Percentiles rank a stretch among this genome's conserved stretches.
Evolutionary conservation across 805 yeast species (phyloP).

Genomic region (Pichia gijzeniarum): DNA sequence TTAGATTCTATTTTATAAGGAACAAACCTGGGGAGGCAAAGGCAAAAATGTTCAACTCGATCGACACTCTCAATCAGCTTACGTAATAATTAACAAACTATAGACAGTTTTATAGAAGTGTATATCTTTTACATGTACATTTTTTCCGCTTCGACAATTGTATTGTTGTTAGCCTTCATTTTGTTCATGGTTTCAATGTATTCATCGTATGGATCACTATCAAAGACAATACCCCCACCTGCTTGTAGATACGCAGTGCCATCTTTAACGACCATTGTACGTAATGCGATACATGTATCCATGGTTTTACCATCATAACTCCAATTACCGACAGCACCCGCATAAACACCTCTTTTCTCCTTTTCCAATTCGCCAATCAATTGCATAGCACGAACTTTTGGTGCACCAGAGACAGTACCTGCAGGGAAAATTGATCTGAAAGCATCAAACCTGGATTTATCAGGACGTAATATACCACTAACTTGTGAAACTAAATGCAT

Average conservation of each 20-base stretch:
- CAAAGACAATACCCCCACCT: conserved; percentile 97
- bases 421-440: conserved; percentile 98
- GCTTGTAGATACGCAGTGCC: conserved; percentile 92
- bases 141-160: conserved; percentile 88
- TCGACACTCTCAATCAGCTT: too few species aligned
- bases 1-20: too few species aligned
- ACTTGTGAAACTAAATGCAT: conserved; percentile 96
- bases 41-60: neutral
- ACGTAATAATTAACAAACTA: too few species aligned
- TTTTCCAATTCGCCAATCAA: conserved; percentile 81
- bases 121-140: conserved; percentile 10
- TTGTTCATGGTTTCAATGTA: conserved; percentile 95
- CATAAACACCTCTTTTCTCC: conserved; percentile 93
- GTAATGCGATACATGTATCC: conserved; percentile 96
- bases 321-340: conserved; percentile 99
- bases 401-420: conserved; percentile 98
- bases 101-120: too few species aligned
- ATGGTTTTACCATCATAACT: conserved; percentile 89
- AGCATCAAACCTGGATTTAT: conserved; percentile 89
- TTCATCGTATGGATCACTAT: conserved; percentile 92
- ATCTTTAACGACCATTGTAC: conserved; percentile 94
- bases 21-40: too few species aligned
- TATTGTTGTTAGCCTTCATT: conserved; percentile 87
- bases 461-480: conserved; percentile 80
- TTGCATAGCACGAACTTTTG: conserved; percentile 96